Base-by-base conservation (phyloP, 2,329 filamentous ascomycete species). In the Ilyonectria mors-panacis region DNA sequence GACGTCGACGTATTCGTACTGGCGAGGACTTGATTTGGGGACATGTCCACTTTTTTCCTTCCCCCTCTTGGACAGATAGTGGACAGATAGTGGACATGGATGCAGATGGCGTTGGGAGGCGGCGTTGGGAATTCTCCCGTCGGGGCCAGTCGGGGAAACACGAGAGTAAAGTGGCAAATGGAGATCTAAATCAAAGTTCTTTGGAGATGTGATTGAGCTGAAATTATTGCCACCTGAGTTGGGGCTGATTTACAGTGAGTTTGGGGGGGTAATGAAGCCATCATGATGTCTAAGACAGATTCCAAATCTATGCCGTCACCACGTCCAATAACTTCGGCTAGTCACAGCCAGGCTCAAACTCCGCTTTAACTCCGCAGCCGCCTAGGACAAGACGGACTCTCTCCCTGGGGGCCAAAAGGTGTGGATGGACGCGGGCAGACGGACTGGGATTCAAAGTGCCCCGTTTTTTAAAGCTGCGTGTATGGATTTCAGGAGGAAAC, bases 1-100 rank as follows among this genome's bases (percentile, higher is more conserved):
- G 50, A 61, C 13, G 15, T 37, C 26, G 42, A 57, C 59, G 59
- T 63, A 63, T 63, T 63, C 59, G 59, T 63, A 56, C 30, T 33
- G 28, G 35, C 4, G 15, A 42, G 17, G 28, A n/a, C 30, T 19
- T 53, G 50, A 37, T 35, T 53, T 19, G 50, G 28, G 30, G n/a
- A 21, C 4, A 35, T 37, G 2, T 15, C 50, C 50, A 37, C 50
- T 53, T 23, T 45, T 45, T 23, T 23, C 30, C 28, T 35, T 8
- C n/a, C 12, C 33, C 2, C 28, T 13, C n/a, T 53, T 37, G 50
- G 30, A 35, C 30, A 6, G 4, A 26, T 26, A 26, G n/a, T n/a
- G n/a, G n/a, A n/a, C n/a, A 30, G 50, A 35, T n/a, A 6, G 26
- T 15, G 15, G 54, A 33, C 26, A 13, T 44, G 35, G 42, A 21